Conservation (phyloP, 148 eudicot genomes). For the Diospyros lotus region DNA sequence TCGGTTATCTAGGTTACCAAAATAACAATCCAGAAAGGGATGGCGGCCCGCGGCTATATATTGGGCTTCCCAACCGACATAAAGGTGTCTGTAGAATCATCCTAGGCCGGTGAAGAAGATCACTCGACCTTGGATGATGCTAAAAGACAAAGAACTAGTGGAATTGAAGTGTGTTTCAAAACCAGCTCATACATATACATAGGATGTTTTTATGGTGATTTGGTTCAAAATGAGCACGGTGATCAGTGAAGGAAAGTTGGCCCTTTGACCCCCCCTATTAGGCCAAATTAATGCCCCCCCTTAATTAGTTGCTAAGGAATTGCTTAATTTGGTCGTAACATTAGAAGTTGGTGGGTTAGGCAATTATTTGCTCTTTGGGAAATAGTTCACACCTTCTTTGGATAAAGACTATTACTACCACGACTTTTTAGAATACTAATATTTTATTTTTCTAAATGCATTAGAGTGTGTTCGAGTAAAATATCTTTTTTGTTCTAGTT, state of each 20-base stretch:
- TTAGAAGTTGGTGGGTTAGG: no score
- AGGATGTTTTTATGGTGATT: not conserved
- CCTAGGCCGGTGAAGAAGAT: slow-evolving; percentile 1
- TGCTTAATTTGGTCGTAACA: no score
- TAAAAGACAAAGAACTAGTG: slow-evolving; percentile 5
- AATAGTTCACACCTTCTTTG: no score
- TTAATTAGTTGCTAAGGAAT: not conserved
- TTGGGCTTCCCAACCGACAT: slow-evolving; percentile 12
- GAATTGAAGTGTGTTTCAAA: not conserved
- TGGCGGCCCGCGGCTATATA: not conserved
- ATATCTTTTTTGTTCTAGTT: no score
- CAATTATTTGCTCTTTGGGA: no score
- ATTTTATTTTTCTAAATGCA: no score
- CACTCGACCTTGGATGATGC: not conserved
- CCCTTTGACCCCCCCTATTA: not conserved
- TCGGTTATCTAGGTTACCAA: slow-evolving; percentile 1
- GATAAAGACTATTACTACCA: no score
- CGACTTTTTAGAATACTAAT: no score
- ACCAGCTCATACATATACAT: not conserved
- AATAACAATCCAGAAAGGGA: not conserved
- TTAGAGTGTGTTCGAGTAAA: no score
- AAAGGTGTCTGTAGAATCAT: not conserved
- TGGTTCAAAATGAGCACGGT: not conserved
- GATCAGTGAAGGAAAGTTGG: not conserved
- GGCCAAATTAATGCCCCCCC: not conserved